phyloP scores from a whole-genome alignment of 2,329 filamentous ascomycete species.

The Fusarium protoensiforme region DNA sequence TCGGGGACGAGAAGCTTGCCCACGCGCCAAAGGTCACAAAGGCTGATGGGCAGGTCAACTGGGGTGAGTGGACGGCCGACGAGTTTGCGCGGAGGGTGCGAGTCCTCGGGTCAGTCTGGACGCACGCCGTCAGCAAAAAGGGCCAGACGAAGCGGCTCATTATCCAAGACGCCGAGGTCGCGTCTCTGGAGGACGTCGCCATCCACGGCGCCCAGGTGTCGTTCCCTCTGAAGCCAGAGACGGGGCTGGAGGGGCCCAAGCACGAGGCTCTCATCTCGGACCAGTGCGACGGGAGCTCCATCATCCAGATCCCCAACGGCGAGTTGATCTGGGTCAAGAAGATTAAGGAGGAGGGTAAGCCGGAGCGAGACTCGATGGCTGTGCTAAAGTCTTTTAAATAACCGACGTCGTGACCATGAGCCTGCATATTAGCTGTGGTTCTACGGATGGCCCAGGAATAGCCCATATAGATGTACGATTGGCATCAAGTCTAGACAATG shows the following conservation, averaged over 20 bases:
- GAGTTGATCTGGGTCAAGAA: constrained; percentile 43
- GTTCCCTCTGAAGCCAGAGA: constrained; percentile 27
- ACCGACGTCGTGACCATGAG: not conserved
- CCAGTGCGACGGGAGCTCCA: constrained; percentile 34
- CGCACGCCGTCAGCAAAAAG: constrained; percentile 44
- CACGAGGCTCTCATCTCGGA: constrained; percentile 9
- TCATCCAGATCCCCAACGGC: constrained; percentile 33
- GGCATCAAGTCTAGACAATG: not conserved
- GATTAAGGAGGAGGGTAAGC: constrained; percentile 50
- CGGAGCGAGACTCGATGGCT: constrained; percentile 38
- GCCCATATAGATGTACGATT: not conserved
- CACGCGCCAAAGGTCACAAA: constrained; percentile 81
- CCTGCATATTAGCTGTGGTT: not conserved
- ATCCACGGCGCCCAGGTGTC: constrained; percentile 2
- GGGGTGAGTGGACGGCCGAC: constrained; percentile 61
- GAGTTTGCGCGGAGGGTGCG: constrained; percentile 66
- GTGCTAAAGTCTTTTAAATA: constrained; percentile 32
- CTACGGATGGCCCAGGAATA: not conserved
- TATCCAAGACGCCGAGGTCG: constrained; percentile 48
- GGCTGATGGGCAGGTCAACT: constrained; percentile 71
- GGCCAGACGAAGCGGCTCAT: constrained; percentile 51
- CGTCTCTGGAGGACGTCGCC: constrained; percentile 1
- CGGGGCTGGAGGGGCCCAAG: not conserved
- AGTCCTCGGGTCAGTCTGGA: constrained; percentile 77
- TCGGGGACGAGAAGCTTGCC: constrained; percentile 30